Percentiles rank a stretch among this genome's conserved stretches.
These are phyloP conservation scores for Globisporangium polare DNA, from an alignment of 352 stramenopile species.

Conservation along the genomic window DNA sequence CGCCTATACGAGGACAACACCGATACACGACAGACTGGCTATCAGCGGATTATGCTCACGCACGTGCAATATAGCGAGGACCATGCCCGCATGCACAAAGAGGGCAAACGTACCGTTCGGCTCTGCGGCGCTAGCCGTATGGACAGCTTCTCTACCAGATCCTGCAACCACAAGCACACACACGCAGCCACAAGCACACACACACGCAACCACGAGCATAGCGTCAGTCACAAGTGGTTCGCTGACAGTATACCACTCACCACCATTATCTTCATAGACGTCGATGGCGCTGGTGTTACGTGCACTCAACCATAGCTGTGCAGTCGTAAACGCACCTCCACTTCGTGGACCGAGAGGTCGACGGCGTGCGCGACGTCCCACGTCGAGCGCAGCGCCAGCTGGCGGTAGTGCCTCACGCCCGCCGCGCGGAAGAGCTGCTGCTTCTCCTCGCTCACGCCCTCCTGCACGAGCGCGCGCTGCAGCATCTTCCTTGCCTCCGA, in stretches of 20 bases:
- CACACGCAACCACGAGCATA: neutral
- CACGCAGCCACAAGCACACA: too few species aligned
- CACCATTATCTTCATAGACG: neutral
- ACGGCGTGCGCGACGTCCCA: conserved; percentile 64
- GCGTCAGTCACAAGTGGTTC: too few species aligned
- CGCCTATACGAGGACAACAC: conserved; percentile 24
- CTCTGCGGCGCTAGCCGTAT: conserved; percentile 42
- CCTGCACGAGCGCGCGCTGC: conserved; percentile 44
- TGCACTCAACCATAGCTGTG: too few species aligned
- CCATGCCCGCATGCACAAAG: neutral
- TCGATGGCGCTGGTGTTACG: too few species aligned
- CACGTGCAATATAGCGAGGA: neutral
- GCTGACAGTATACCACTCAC: neutral
- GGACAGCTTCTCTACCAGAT: conserved; percentile 54
- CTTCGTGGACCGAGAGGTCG: conserved; percentile 59
- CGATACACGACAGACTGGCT: neutral
- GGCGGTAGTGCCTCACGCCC: conserved; percentile 48
- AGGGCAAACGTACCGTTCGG: conserved; percentile 26
- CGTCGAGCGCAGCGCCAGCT: conserved; percentile 45
- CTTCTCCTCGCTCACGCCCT: conserved; percentile 47
- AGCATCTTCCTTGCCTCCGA: conserved; percentile 35
- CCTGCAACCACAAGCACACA: conserved; percentile 18
- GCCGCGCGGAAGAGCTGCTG: conserved; percentile 41
- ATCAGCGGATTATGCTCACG: neutral
- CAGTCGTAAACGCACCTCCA: too few species aligned